phyloP scores from a whole-genome alignment of 1,284 basidiomycete genomes.

The Schizophyllum amplum region DNA sequence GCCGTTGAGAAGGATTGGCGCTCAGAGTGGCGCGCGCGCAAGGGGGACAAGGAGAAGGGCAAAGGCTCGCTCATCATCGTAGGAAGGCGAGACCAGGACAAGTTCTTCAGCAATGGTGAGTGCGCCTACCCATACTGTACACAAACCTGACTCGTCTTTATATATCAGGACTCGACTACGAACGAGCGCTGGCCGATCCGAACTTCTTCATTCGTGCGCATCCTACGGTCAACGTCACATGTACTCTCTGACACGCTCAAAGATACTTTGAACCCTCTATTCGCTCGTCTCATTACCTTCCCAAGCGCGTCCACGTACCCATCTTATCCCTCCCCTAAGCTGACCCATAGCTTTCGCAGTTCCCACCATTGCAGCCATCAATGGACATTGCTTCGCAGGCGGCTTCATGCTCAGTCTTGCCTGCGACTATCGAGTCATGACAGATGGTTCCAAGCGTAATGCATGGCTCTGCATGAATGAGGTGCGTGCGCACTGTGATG shows the following conservation, averaged over 20 bases:
- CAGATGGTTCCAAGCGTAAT: slow-evolving; percentile 65
- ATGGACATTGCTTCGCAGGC: slow-evolving; percentile 88
- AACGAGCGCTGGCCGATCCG: slow-evolving; percentile 50
- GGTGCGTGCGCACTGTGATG: slow-evolving; percentile 29
- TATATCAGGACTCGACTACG: slow-evolving; percentile 64
- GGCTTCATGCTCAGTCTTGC: slow-evolving; percentile 75
- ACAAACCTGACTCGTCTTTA: slow-evolving; percentile 7
- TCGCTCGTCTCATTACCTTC: slow-evolving; percentile 52
- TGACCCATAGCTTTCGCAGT: slow-evolving; percentile 32
- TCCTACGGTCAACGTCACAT: neutral
- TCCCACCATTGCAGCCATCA: slow-evolving; percentile 81
- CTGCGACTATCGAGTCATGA: slow-evolving; percentile 91
- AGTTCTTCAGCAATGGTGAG: slow-evolving; percentile 85
- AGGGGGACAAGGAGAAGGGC: slow-evolving; percentile 36
- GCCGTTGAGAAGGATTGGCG: slow-evolving; percentile 78
- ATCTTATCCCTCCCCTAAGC: neutral
- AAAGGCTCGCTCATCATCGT: slow-evolving; percentile 73
- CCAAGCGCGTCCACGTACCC: slow-evolving; percentile 42
- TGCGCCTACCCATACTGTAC: neutral
- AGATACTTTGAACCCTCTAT: slow-evolving; percentile 51
- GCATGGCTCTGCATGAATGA: slow-evolving; percentile 95
- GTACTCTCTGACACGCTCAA: slow-evolving; percentile 6
- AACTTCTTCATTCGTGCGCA: slow-evolving; percentile 69
- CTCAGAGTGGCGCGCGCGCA: slow-evolving; percentile 36
- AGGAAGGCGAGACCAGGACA: slow-evolving; percentile 65